phyloP scores from a whole-genome alignment of 306 rosid species.

The Psophocarpus tetragonolobus region DNA sequence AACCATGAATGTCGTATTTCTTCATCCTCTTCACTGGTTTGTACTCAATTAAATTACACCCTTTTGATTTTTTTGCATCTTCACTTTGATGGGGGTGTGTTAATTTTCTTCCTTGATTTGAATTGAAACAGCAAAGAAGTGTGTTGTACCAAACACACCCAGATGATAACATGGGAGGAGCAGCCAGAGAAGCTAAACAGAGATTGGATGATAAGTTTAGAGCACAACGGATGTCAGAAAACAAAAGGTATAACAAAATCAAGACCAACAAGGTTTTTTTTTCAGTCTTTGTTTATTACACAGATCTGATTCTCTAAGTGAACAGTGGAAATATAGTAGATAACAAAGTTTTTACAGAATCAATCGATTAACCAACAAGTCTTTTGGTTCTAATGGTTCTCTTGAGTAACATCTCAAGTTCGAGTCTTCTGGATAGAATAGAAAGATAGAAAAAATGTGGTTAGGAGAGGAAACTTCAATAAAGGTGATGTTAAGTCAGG shows the following conservation, averaged over 20 bases:
- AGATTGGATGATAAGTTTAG: conserved; percentile 77
- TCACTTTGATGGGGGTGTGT: neutral
- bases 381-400: too few relatives aligned
- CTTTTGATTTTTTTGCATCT: neutral
- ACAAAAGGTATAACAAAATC: conserved; percentile 40
- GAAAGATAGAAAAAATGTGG: too few relatives aligned
- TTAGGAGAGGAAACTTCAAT: too few relatives aligned
- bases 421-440: too few relatives aligned
- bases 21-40: conserved; percentile 50
- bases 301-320: neutral
- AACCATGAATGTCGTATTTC: conserved; percentile 45
- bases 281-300: too few relatives aligned
- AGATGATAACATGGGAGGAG: conserved; percentile 62
- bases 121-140: conserved; percentile 45
- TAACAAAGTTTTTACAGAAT: too few relatives aligned
- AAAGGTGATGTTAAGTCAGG: too few relatives aligned
- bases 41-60: neutral
- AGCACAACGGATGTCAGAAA: conserved; percentile 45
- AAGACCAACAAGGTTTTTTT: neutral
- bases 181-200: conserved; percentile 76
- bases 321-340: too few relatives aligned
- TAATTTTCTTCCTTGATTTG: neutral
- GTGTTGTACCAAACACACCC: conserved; percentile 31
- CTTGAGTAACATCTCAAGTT: too few relatives aligned
- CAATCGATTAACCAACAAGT: neutral